Evolutionary conservation across 1,284 basidiomycete species (phyloP), one percentile per base, ranked within the genome.

Genomic region (Farysia itapuensis): DNA sequence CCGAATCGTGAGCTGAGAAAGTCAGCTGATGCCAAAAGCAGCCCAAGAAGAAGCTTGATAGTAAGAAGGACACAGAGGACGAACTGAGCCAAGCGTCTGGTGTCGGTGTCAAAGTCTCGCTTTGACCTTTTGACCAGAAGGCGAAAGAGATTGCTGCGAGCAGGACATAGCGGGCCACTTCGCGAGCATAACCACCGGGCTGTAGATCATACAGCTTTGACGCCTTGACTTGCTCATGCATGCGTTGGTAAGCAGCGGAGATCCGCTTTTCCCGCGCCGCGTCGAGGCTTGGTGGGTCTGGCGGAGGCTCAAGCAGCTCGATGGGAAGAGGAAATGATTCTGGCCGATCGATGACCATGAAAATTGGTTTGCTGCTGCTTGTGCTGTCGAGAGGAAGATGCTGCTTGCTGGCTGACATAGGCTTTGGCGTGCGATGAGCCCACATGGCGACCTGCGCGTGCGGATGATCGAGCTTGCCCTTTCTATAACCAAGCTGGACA

Each of bases 1-100:
- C 95, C 9, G 95, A 84, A 78, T 99, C 95, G 78, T 98, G 95
- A 16, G 84, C 92, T 36, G 85, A 82, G 77, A 99, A 95, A 0
- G 89, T 86, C 50, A 97, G 81, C 77, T 98, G 95, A 75, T 98
- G 94, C 89, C 90, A 97, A 70, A 89, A 82, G 28, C 91, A 79
- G 13, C 94, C 95, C 6, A 97, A 84, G 64, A 83, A 87, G 31
- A 88, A 66, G 3, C 93, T 89, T 43, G 81, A 79, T 82, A 81
- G 84, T 84, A 91, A 75, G 61, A 79, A 79, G 4, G 78, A 54
- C 28, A 51, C 32, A 47, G 69, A 57, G 4, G 52, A 63, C 1
- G 44, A 5, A 13, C 43, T 26, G 20, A 39, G 32, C 7, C 11
- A 15, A 3, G 31, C 28, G 6, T 28, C 12, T 6, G 9, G 20